Conservation (phyloP, 345 rosid species). For the Eucalyptus dawsonii region DNA sequence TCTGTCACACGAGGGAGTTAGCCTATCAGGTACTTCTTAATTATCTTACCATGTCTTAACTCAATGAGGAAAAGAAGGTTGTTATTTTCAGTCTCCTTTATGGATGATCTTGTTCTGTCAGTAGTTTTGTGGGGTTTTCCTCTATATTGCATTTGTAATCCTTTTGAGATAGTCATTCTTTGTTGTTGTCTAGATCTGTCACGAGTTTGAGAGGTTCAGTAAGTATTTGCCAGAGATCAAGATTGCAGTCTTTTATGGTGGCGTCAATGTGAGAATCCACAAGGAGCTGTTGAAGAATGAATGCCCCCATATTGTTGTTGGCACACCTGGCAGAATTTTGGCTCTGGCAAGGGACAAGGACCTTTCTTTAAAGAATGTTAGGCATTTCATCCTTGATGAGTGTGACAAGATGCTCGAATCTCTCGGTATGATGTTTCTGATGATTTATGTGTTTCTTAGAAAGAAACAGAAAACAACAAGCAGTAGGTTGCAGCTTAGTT, state of each 20-base stretch:
- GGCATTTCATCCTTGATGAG: slow-evolving; percentile 98
- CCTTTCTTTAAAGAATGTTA: slow-evolving; percentile 93
- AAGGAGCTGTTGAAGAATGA: slow-evolving; percentile 91
- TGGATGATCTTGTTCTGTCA: neutral
- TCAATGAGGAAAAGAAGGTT: neutral
- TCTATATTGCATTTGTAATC: neutral
- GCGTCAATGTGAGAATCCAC: slow-evolving; percentile 85
- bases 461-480: neutral
- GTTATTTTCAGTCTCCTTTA: neutral
- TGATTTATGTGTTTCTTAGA: neutral
- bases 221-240: slow-evolving; percentile 83
- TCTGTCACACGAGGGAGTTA: slow-evolving; percentile 93
- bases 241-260: slow-evolving; percentile 94
- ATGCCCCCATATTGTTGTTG: slow-evolving; percentile 98
- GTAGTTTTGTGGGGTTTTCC: neutral
- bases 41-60: neutral
- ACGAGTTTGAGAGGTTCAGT: slow-evolving; percentile 95
- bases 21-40: slow-evolving; percentile 75
- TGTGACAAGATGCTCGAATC: slow-evolving; percentile 99
- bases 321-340: slow-evolving; percentile 93
- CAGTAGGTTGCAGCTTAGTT: neutral
- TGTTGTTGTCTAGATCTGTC: slow-evolving; percentile 53
- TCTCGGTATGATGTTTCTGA: slow-evolving; percentile 39
- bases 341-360: slow-evolving; percentile 88
- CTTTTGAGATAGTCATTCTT: neutral